Evolutionary conservation across 176 grass and related monocot species (phyloP).

Genomic region (Chrysopogon serrulatus): DNA sequence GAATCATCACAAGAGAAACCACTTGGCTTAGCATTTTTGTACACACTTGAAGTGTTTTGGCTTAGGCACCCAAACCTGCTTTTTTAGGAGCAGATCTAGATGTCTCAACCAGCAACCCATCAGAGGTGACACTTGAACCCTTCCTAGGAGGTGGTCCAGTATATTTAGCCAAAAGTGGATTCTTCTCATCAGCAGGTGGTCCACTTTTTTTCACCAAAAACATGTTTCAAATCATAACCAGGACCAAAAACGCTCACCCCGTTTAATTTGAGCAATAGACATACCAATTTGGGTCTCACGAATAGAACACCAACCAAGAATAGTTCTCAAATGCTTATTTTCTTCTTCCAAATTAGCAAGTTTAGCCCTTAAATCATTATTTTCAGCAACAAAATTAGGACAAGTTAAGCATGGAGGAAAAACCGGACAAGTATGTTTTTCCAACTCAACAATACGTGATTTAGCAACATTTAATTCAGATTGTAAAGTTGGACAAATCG

Average conservation of each 20-base stretch:
- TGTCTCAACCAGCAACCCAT: neutral
- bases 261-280: neutral
- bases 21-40: neutral
- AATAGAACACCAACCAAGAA: constrained; percentile 6
- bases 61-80: neutral
- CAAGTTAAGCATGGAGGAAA: neutral
- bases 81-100: neutral
- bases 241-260: neutral
- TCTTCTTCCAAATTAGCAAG: neutral
- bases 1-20: neutral
- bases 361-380: neutral
- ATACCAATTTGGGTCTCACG: neutral
- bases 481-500: neutral
- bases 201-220: constrained; percentile 3
- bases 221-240: neutral
- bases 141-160: no score
- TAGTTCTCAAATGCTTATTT: neutral
- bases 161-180: neutral
- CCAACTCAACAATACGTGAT: neutral
- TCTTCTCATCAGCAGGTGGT: neutral
- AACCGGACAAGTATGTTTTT: neutral
- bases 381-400: neutral
- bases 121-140: neutral
- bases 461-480: neutral
- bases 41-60: neutral